Evolutionary conservation across 768 basidiomycete genomes (phyloP), one percentile per base, ranked within the genome.

Genomic region (Pulveroboletus sp.): DNA sequence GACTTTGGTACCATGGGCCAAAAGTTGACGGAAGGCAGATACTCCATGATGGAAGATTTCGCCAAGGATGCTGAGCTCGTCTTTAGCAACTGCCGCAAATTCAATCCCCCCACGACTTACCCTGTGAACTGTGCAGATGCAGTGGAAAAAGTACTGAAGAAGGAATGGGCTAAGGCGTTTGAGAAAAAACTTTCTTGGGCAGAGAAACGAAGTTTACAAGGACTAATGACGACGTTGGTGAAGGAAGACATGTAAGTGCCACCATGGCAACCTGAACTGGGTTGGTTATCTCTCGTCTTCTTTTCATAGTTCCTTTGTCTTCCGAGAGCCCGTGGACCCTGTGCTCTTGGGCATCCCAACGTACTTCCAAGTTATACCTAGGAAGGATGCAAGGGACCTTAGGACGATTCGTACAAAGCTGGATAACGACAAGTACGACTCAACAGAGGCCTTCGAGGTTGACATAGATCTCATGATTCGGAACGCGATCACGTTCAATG

Each of bases 401-500:
- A 71, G 75, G 54, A 86, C 85, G 43, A 94, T 98, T 60, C 80
- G 84, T 54, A 76, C 76, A 60, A 92, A 86, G 65, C 74, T 97
- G 51, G 88, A 92, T 50, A 71, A 71, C 31, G 92, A 93, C 71
- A 86, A 84, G 67, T 94, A 94, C 65, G 83, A 86, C 30, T 78
- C 82, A 3, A 68, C 82, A 45, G 86, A 89, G 40, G 82, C 81
- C 3, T 84, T 95, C 60, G 86, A 90, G 63, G 86, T 83, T 2
- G 95, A 98, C 64, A 69, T 94, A 47, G 80, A 86, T 39, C 76
- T 94, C 38, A 95, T 98, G 93, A 69, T 91, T 51, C 71, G 80
- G 52, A 98, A 97, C 63, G 91, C 94, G 14, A 79, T 88, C 65
- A 80, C 77, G 46, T 98, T 96, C 77, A 98, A 98, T 57, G 88